Evolutionary conservation across 768 basidiomycete species (phyloP), one percentile per base, ranked within the genome.

Genomic region (Baorangia bicolor): DNA sequence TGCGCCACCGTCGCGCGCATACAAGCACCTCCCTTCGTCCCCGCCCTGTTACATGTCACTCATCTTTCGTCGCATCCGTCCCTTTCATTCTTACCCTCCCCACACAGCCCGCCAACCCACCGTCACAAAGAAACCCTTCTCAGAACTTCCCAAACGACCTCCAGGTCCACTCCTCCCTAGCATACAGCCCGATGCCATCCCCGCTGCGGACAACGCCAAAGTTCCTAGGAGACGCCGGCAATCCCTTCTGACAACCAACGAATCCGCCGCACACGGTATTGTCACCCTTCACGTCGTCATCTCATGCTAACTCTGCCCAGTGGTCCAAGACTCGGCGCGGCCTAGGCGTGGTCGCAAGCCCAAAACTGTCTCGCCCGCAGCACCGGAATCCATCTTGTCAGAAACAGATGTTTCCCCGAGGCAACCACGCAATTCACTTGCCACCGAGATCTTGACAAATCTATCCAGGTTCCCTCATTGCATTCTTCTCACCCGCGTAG

Each of bases 401-500:
- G 51, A 51, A 23, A 34, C 44, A 37, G 13, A n/a, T 27, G 18
- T 27, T 20, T 27, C 46, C 11, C 51, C 37, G 33, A 72, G 47
- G 42, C 69, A 59, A 47, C 74, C 80, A 2, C 73, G 68, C 38
- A 84, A 78, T 25, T 72, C 78, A 44, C 79, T 96, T 21, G 88
- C 92, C 3, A 77, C 68, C 41, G 87, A 86, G 60, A 87, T 98
- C 31, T 77, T 82, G 58, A 71, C 80, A 25, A 93, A 97, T 65
- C 77, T 90, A 20, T 74, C 77, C 38, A 82, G 75, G 44, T 97
- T 93, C 66, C 90, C 95, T 21, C 90, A 94, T 63, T 95, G 94
- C 66, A 79, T 97, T 28, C 77, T 98, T 25, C 79, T 98, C 18
- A 98, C 94, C 9, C 84, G 92, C 50, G 94, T 98, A 12, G 95